A percentile compares a stretch with the other conserved stretches of the same genome.
Conservation (phyloP, 179 eudicot species). For the Gypsophila paniculata region DNA sequence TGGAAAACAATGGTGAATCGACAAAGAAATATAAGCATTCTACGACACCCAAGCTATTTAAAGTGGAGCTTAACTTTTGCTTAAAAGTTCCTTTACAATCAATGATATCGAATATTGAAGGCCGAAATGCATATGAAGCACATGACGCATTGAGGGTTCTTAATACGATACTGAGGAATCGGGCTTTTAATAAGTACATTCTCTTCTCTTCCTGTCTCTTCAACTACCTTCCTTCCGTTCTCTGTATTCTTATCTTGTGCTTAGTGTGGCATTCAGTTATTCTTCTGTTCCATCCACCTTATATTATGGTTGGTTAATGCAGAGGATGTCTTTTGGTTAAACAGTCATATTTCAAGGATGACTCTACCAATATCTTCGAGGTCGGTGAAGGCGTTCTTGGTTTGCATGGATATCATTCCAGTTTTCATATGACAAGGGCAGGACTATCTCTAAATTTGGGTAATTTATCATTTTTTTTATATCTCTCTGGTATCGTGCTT, state of each 20-base stretch:
- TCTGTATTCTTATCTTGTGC: conserved; percentile 9
- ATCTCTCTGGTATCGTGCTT: neutral
- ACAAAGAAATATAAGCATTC: conserved; percentile 60
- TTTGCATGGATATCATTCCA: conserved; percentile 75
- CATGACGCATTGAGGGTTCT: conserved; percentile 72
- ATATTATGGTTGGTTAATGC: conserved; percentile 30
- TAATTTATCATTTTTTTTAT: conserved; percentile 17
- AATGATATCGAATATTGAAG: conserved; percentile 42
- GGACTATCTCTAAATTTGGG: conserved; percentile 87
- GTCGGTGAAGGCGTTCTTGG: conserved; percentile 72
- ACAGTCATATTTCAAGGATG: conserved; percentile 84
- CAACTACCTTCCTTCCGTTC: neutral
- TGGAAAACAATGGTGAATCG: conserved; percentile 37
- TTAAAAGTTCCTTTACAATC: conserved; percentile 52
- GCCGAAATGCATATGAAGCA: conserved; percentile 33
- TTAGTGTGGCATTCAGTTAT: neutral
- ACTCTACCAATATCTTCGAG: conserved; percentile 58
- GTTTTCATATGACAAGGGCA: conserved; percentile 65
- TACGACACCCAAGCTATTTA: conserved; percentile 48
- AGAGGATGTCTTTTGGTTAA: conserved; percentile 85
- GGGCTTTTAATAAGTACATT: conserved; percentile 60
- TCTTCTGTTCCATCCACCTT: conserved; percentile 10
- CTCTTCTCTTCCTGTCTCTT: conserved; percentile 8
- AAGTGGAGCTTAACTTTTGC: conserved; percentile 60
- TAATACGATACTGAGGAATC: conserved; percentile 67